A percentile compares a stretch with the other conserved stretches of the same genome.
Evolutionary conservation across 352 stramenopile genomes (phyloP).

Genomic region (Lagenidium sp.): DNA sequence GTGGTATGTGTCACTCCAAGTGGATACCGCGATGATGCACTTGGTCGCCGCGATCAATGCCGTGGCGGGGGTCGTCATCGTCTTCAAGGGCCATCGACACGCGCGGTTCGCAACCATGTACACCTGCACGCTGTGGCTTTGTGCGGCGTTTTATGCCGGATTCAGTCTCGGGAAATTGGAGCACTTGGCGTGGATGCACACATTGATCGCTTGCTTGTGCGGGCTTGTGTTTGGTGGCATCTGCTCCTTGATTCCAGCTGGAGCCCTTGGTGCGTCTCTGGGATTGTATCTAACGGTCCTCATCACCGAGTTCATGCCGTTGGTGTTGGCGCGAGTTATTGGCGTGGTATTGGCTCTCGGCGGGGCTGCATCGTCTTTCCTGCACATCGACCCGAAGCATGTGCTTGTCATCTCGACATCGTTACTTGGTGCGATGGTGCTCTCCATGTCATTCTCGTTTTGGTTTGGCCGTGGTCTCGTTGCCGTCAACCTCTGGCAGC

Average conservation of each 20-base stretch:
- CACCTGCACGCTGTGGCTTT: conserved; percentile 47
- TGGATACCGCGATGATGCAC: conserved; percentile 31
- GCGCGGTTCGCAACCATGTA: conserved; percentile 45
- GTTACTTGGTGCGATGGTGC: conserved; percentile 45
- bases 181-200: conserved; percentile 59
- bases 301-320: conserved; percentile 53
- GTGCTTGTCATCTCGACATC: conserved; percentile 60
- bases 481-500: conserved; percentile 46
- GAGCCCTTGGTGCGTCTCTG: conserved; percentile 52
- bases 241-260: conserved; percentile 42
- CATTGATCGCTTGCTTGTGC: conserved; percentile 52
- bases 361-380: conserved; percentile 32
- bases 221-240: conserved; percentile 64
- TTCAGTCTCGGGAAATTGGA: conserved; percentile 40
- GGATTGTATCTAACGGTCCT: conserved; percentile 56
- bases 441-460: conserved; percentile 67
- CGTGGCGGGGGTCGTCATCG: conserved; percentile 37
- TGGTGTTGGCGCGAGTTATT: conserved; percentile 51
- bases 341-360: conserved; percentile 29
- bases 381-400: conserved; percentile 37
- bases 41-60: conserved; percentile 57
- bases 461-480: conserved; percentile 59
- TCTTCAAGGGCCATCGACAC: conserved; percentile 42
- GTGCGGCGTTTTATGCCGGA: conserved; percentile 58
- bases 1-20: conserved; percentile 66